Evolutionary conservation across 2,329 filamentous ascomycete genomes (phyloP), one percentile per base, ranked within the genome.

Genomic region (Alternaria gaisen): DNA sequence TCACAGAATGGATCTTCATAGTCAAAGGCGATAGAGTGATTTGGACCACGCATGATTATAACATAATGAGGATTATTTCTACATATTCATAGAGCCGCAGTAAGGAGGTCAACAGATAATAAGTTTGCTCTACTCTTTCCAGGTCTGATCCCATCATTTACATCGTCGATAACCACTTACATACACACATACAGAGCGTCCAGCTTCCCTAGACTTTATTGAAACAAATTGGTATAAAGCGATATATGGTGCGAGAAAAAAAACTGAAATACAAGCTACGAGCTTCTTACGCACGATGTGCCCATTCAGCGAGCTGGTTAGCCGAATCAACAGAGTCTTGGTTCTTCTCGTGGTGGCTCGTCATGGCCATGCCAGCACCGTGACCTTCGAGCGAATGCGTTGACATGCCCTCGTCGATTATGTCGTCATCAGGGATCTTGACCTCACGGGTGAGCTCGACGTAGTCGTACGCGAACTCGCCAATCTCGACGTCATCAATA

Each of bases 391-490:
- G 65, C 3, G 75, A 74, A 53, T 76, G 73, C 14, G 72, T 72
- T 7, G 75, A 77, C 60, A 76, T 69, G 53, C 76, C 77, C 53
- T 77, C 74, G 34, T 77, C 73, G 34, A 74, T 38, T 4, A 54
- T 54, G 28, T 59, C 73, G 14, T 82, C 78, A 30, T 69, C 63
- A 2, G 65, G 65, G 7, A 67, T 61, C 24, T 68, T 65, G 40
- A 71, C 56, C 70, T 94, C 90, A 64, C 91, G 84, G 20, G 87
- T 90, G 66, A 95, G 83, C 83, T 96, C 93, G 67, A 97, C 92
- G 71, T 96, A 97, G 79, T 97, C 93, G 78, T 97, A 97, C n/a
- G 92, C 93, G 77, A 95, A 97, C 82, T 97, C 93, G 77, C 93
- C 93, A 73, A 97, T 92, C 80, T 97, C 93, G 24, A 91, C 89